Conservation (phyloP, 208 protist genomes). For the Wallacemonas rigidus region DNA sequence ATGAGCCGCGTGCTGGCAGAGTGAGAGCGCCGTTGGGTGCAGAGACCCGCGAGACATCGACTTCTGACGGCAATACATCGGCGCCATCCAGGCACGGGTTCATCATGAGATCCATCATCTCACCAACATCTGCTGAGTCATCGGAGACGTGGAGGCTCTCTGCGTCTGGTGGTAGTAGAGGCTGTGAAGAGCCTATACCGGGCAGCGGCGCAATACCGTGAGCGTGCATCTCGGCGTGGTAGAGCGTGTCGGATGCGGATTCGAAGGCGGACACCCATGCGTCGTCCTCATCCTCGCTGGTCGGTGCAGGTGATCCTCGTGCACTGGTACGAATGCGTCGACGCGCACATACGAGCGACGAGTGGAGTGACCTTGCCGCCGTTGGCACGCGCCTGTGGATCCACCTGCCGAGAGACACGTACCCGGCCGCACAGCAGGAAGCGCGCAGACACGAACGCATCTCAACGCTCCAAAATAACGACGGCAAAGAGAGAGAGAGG, state of each 20-base stretch:
- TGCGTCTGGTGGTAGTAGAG: too few species aligned
- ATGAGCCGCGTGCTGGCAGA: neutral
- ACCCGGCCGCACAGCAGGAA: too few species aligned
- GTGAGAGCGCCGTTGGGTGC: neutral
- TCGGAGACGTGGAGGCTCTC: too few species aligned
- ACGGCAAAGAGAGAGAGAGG: neutral
- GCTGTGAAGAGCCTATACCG: too few species aligned
- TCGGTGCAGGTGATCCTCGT: neutral
- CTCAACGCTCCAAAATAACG: too few species aligned
- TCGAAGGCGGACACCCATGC: neutral
- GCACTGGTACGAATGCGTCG: neutral
- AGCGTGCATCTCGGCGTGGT: neutral
- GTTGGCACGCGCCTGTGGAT: too few species aligned
- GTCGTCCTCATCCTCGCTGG: neutral
- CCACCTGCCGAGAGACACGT: too few species aligned
- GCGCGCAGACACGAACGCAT: too few species aligned
- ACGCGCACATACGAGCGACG: too few species aligned
- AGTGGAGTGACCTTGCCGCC: too few species aligned
- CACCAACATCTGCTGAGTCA: neutral
- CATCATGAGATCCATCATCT: constrained; percentile 10
- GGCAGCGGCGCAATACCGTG: neutral
- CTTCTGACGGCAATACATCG: too few species aligned
- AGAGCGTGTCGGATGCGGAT: neutral
- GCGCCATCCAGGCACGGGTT: neutral
- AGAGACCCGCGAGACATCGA: too few species aligned